Percentiles rank a stretch among this genome's conserved stretches.
Evolutionary conservation across 2,329 filamentous ascomycete genomes (phyloP).

Genomic region (Fusarium udum): DNA sequence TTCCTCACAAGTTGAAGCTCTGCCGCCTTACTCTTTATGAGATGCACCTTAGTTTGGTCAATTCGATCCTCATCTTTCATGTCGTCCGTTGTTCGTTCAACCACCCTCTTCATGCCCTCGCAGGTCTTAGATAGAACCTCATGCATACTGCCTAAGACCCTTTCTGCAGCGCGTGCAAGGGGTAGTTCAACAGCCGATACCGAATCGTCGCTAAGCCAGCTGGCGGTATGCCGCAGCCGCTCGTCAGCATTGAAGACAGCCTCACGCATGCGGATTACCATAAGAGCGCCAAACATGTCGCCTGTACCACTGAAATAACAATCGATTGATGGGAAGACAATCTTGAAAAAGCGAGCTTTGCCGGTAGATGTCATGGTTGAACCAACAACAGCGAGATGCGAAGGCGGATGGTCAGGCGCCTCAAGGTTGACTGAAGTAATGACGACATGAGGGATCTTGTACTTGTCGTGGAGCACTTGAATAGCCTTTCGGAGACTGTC

Average conservation of each 20-base stretch:
- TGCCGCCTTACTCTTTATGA: conserved; percentile 82
- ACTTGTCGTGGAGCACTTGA: conserved; percentile 77
- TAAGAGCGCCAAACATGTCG: conserved; percentile 97
- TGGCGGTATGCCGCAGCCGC: conserved; percentile 61
- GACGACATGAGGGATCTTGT: conserved; percentile 85
- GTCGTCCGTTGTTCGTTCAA: conserved; percentile 55
- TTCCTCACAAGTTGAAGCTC: conserved; percentile 88
- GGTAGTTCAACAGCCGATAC: conserved; percentile 78
- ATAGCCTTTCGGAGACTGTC: conserved; percentile 78
- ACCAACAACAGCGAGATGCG: conserved; percentile 76
- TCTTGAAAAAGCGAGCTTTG: conserved; percentile 83
- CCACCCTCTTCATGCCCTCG: conserved; percentile 66
- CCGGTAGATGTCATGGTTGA: conserved; percentile 73
- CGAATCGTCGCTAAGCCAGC: conserved; percentile 81
- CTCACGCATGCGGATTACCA: conserved; percentile 87
- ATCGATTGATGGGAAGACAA: conserved; percentile 86
- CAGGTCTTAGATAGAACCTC: conserved; percentile 77
- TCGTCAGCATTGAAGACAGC: conserved; percentile 64
- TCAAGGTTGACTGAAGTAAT: conserved; percentile 87
- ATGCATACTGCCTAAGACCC: conserved; percentile 93
- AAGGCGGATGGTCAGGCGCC: conserved; percentile 58
- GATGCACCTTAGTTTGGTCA: conserved; percentile 66
- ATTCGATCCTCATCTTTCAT: conserved; percentile 57
- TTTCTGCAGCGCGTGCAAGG: conserved; percentile 83
- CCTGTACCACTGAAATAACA: conserved; percentile 97